Evolutionary conservation across 2,329 filamentous ascomycete genomes (phyloP), one percentile per base, ranked within the genome.

Genomic region (Aspergillus pseudonomiae): DNA sequence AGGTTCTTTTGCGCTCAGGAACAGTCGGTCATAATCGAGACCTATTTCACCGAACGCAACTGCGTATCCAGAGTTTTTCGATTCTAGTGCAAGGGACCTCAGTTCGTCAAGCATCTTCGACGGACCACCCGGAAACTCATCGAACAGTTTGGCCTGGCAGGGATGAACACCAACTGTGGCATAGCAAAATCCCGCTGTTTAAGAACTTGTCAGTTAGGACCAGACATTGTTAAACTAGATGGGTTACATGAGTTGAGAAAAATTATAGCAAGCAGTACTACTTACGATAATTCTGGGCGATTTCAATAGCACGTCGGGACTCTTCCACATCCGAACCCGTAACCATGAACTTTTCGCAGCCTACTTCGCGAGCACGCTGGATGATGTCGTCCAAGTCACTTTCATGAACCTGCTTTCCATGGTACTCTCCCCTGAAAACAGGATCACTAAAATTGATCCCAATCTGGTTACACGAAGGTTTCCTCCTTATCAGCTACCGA

Each of bases 361-460:
- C 94, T 2, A 91, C 89, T 67, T 91, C 86, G 19, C 85, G 80
- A 4, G 93, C 93, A 67, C 95, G 86, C 67, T 89, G 83, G n/a
- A 99, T 81, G 30, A 99, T 91, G 67, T 88, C 89, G 45, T 77
- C 72, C 28, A 81, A 66, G 61, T 82, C 80, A 69, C 76, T 72
- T 41, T 81, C 77, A 62, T 82, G 80, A 55, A 83, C 83, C 73
- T 91, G 85, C 65, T 89, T 93, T 72, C 92, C 92, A 74, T 96
- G 90, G 75, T 98, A 96, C 48, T 86, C 80, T 57, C 95, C 95
- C 54, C 88, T 86, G 78, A 94, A 99, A 64, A 97, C 92, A 59
- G 92, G 91, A 74, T 99, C 95, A 59, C 94, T 91, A 61, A 99
- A 86, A 78, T 99, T 99, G 83, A 99, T 97, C 63, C 94, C 95